Percentiles rank a stretch among this genome's conserved stretches.
Evolutionary conservation across 768 basidiomycete species (phyloP).

Genomic region (Hemileccinum impolitum): DNA sequence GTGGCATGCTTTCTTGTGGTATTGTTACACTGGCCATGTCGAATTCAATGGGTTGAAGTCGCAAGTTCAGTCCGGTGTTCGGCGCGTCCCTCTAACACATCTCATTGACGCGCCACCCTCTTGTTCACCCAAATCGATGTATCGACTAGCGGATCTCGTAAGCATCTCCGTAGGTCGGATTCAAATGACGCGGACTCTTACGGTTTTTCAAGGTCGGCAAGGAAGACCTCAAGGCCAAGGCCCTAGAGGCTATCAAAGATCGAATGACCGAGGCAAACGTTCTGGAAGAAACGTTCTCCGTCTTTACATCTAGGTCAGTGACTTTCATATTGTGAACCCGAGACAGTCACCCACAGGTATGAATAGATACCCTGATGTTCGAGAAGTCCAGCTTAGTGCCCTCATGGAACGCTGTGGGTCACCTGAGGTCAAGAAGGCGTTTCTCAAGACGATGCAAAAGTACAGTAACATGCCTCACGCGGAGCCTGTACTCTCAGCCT

Average conservation of each 20-base stretch:
- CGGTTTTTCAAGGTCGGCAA: conserved; percentile 10
- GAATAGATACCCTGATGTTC: conserved; percentile 18
- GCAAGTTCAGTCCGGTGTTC: background rate
- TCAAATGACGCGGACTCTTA: background rate
- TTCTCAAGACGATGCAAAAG: conserved; percentile 8
- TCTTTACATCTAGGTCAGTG: conserved; percentile 24
- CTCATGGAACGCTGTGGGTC: conserved; percentile 9
- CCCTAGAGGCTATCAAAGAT: conserved; percentile 18
- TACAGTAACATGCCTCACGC: conserved; percentile 8
- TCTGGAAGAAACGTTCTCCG: conserved; percentile 25
- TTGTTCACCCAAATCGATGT: conserved; percentile 39
- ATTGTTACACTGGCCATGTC: conserved; percentile 16
- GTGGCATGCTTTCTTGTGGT: conserved; percentile 17
- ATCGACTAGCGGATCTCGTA: conserved; percentile 33
- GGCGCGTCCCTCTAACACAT: background rate
- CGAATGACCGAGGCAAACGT: conserved; percentile 18
- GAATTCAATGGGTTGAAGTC: conserved; percentile 12
- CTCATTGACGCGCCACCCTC: conserved; percentile 3
- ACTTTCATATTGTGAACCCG: background rate
- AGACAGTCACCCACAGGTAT: background rate
- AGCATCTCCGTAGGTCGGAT: background rate
- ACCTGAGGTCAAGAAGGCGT: conserved; percentile 12
- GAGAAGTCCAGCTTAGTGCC: conserved; percentile 12
- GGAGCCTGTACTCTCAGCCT: conserved; percentile 10
- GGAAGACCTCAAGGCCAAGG: conserved; percentile 12